Evolutionary conservation across 306 rosid genomes (phyloP).

Genomic region (Sechiopsis laciniata): DNA sequence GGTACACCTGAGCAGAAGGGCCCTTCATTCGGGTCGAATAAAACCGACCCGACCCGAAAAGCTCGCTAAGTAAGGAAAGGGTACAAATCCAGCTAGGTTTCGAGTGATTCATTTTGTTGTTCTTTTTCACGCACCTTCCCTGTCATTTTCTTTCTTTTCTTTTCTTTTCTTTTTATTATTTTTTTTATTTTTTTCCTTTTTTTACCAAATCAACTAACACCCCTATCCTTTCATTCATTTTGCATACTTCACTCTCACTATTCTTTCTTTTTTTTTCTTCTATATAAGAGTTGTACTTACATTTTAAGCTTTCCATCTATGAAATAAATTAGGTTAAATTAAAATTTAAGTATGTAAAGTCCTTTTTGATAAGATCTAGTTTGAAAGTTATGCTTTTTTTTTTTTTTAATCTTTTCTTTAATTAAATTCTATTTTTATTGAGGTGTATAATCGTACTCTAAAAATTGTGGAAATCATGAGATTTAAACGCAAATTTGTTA

Average conservation of each 20-base stretch:
- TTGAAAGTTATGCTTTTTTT: too few relatives aligned
- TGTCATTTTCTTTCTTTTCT: neutral
- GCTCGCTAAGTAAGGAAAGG: neutral
- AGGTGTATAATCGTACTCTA: too few relatives aligned
- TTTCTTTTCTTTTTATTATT: neutral
- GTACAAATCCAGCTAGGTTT: neutral
- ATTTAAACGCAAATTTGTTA: too few relatives aligned
- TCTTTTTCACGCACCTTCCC: neutral
- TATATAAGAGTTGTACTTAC: too few relatives aligned
- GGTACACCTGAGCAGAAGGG: conserved; percentile 7
- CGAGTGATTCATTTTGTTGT: neutral
- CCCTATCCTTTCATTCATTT: neutral
- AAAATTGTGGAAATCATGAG: neutral
- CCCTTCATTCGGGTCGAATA: neutral
- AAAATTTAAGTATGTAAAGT: too few relatives aligned
- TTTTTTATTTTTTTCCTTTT: neutral
- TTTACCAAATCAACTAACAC: neutral
- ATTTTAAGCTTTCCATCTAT: too few relatives aligned
- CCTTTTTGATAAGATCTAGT: too few relatives aligned
- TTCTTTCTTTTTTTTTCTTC: neutral
- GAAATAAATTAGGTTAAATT: too few relatives aligned
- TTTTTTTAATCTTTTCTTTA: too few relatives aligned
- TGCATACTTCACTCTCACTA: neutral
- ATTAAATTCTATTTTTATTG: too few relatives aligned
- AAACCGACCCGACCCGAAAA: neutral